phyloP scores from a whole-genome alignment of 2,329 filamentous ascomycete species.

The Aureobasidium uvarum region DNA sequence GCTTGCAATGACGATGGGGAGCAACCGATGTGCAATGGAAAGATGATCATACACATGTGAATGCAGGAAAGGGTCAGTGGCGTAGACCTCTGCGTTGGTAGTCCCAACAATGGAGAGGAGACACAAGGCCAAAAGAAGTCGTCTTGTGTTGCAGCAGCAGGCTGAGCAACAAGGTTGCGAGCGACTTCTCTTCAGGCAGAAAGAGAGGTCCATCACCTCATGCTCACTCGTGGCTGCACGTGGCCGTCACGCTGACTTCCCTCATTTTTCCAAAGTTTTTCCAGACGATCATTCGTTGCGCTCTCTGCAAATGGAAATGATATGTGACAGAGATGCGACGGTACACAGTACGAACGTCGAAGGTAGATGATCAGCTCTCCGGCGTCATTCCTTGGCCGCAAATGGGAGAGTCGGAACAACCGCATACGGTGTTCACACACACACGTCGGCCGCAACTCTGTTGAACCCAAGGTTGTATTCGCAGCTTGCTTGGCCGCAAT shows the following conservation, averaged over 20 bases:
- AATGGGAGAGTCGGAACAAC: neutral
- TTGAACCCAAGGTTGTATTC: neutral
- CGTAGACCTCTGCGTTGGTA: neutral
- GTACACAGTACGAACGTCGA: neutral
- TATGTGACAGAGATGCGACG: neutral
- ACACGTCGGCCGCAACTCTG: conserved; percentile 1
- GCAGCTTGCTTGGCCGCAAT: neutral
- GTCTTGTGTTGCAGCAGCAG: neutral
- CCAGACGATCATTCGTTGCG: conserved; percentile 10
- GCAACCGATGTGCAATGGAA: neutral
- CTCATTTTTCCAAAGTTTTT: conserved; percentile 2
- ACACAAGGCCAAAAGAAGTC: neutral
- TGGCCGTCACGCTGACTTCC: conserved; percentile 11
- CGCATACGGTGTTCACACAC: neutral
- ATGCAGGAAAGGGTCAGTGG: conserved; percentile 5
- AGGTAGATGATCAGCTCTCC: neutral
- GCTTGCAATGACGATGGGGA: conserved; percentile 6
- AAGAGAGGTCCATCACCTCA: neutral
- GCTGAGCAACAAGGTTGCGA: neutral
- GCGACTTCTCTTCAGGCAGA: neutral
- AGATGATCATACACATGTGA: neutral
- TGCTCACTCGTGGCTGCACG: conserved; percentile 22
- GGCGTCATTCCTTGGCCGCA: conserved; percentile 7
- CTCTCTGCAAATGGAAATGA: conserved; percentile 18
- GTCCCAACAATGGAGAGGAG: neutral